phyloP scores from a whole-genome alignment of 495 filamentous ascomycete genomes.

The Aspergillus kassunensis region DNA sequence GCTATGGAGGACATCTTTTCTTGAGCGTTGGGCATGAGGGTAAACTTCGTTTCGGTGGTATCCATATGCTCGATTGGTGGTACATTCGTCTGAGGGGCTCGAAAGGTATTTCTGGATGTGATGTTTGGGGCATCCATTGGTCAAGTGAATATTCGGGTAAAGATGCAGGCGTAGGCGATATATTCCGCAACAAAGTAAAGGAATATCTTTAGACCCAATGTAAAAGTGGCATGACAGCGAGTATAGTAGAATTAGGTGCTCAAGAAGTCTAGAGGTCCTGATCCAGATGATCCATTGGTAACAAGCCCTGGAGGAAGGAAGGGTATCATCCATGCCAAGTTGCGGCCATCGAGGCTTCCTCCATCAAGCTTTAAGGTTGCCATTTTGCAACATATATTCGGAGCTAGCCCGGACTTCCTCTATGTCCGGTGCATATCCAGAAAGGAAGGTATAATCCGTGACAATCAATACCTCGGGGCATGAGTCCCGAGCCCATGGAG shows the following conservation, averaged over 20 bases:
- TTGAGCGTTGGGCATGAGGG: not conserved
- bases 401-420: too few relatives aligned
- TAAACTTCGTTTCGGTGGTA: not conserved
- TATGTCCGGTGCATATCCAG: too few relatives aligned
- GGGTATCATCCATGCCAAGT: too few relatives aligned
- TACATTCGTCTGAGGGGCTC: not conserved
- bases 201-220: not conserved
- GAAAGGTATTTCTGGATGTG: not conserved
- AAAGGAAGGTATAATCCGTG: too few relatives aligned
- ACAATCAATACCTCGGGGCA: too few relatives aligned
- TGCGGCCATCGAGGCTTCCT: constrained; percentile 5
- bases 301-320: constrained; percentile 4
- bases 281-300: not conserved
- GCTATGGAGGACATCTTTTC: constrained; percentile 19
- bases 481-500: too few relatives aligned
- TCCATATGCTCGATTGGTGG: not conserved
- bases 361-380: not conserved
- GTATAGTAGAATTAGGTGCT: not conserved
- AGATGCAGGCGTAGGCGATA: constrained; percentile 6
- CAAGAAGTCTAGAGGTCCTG: not conserved
- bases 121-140: not conserved
- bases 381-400: too few relatives aligned
- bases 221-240: too few relatives aligned
- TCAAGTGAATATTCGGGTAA: not conserved
- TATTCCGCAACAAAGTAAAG: not conserved